A percentile compares a stretch with the other conserved stretches of the same genome.
phyloP scores from a whole-genome alignment of 2,329 filamentous ascomycete genomes.

The Botrytis elliptica region DNA sequence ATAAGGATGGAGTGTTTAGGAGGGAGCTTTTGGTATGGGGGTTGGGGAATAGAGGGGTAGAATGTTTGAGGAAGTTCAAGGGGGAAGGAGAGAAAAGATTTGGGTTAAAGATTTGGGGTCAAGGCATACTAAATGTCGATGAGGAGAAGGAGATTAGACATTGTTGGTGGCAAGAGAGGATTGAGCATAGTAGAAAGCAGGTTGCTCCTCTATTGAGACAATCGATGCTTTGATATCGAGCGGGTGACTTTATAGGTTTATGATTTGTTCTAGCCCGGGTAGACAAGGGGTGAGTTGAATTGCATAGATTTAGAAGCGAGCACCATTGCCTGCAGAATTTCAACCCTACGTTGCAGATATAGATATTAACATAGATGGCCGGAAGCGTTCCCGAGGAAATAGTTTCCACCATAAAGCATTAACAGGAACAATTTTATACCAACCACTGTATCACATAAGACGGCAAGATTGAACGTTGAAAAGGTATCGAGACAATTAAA shows the following conservation, averaged over 20 bases:
- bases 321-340: background rate
- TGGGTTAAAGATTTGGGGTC: slow-evolving; percentile 54
- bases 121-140: slow-evolving; percentile 42
- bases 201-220: slow-evolving; percentile 66
- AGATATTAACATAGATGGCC: background rate
- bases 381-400: background rate
- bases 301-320: background rate
- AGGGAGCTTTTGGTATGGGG: slow-evolving; percentile 70
- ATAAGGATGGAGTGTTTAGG: slow-evolving; percentile 53
- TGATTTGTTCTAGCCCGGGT: background rate
- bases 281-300: background rate
- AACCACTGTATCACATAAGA: background rate
- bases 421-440: background rate
- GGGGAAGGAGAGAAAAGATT: slow-evolving; percentile 48
- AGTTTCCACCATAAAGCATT: background rate
- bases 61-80: slow-evolving; percentile 56
- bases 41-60: slow-evolving; percentile 48
- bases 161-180: slow-evolving; percentile 65
- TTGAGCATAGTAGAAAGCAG: slow-evolving; percentile 65
- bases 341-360: no score
- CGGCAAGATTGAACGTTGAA: background rate
- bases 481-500: background rate
- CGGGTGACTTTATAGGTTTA: background rate
- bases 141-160: slow-evolving; percentile 48
- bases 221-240: slow-evolving; percentile 34